Percentiles rank a stretch among this genome's conserved stretches.
phyloP scores from a whole-genome alignment of 352 stramenopile species.

The Bremia lactucae region DNA sequence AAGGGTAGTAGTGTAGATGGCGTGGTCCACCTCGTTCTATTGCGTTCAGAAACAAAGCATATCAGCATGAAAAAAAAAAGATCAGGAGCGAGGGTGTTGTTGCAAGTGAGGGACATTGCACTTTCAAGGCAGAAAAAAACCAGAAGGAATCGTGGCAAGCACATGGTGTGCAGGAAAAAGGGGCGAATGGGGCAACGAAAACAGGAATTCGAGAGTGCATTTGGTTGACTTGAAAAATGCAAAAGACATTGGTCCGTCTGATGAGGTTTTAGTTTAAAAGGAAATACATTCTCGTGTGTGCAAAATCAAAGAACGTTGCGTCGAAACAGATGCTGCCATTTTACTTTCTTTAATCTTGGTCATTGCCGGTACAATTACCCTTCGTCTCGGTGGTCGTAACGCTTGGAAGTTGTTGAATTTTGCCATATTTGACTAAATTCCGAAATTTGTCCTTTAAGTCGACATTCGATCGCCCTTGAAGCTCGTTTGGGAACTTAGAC shows the following conservation, averaged over 20 bases:
- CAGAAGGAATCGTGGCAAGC: no score
- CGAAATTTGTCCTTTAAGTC: slow-evolving; percentile 82
- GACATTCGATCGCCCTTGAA: slow-evolving; percentile 51
- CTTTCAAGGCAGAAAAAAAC: no score
- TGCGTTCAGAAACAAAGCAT: slow-evolving; percentile 1
- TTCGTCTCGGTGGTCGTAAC: slow-evolving; percentile 14
- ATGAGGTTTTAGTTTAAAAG: slow-evolving; percentile 25
- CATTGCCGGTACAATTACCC: slow-evolving; percentile 4
- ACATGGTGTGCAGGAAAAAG: no score
- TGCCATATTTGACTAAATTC: slow-evolving; percentile 46
- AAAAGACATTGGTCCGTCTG: not conserved
- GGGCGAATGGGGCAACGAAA: no score
- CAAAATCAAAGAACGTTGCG: slow-evolving; percentile 15
- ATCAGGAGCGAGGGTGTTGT: not conserved
- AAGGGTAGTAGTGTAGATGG: no score
- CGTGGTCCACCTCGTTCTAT: no score
- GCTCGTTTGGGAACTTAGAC: slow-evolving; percentile 29
- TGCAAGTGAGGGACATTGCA: no score
- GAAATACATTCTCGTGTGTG: slow-evolving; percentile 30
- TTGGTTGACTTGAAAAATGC: slow-evolving; percentile 18
- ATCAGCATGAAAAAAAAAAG: slow-evolving; percentile 7
- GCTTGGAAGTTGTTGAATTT: slow-evolving; percentile 12
- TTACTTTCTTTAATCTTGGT: slow-evolving; percentile 1
- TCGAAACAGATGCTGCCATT: not conserved
- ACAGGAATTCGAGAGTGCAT: slow-evolving; percentile 19